Evolutionary conservation across 192 early-diverging fungal genomes (phyloP).

Genomic region (Coemansia sp.): DNA sequence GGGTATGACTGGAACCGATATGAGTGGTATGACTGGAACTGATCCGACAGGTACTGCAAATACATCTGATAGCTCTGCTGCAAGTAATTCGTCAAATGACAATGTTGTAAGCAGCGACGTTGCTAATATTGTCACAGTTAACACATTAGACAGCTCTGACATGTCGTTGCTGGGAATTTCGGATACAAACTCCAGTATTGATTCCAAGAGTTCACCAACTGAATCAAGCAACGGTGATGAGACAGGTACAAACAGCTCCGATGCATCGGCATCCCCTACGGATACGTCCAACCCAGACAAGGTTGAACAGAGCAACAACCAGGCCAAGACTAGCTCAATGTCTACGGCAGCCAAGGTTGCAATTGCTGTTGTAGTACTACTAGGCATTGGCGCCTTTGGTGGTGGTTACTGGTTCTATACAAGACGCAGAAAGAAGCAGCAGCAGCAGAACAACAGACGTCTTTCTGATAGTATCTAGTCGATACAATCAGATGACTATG

Average conservation of each 20-base stretch:
- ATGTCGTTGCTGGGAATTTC: too few relatives aligned
- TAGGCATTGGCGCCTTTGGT: background rate
- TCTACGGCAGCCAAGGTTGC: slow-evolving; percentile 5
- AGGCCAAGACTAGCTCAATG: slow-evolving; percentile 2
- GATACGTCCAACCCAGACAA: background rate
- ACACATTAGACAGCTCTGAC: background rate
- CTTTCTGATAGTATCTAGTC: background rate
- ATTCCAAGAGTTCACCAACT: background rate
- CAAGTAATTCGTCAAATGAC: background rate
- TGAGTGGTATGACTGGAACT: too few relatives aligned
- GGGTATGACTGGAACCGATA: too few relatives aligned
- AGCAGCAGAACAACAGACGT: too few relatives aligned
- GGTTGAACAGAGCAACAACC: background rate
- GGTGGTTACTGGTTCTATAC: background rate
- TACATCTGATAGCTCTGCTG: background rate
- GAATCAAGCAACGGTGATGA: background rate
- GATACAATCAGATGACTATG: background rate
- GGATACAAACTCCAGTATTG: too few relatives aligned
- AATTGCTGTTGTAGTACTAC: slow-evolving; percentile 2
- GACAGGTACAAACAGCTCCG: background rate
- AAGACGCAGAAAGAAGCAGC: background rate
- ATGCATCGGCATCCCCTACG: background rate
- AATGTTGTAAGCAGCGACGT: background rate
- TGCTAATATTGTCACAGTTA: slow-evolving; percentile 12
- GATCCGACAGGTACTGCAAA: background rate